A percentile compares a stretch with the other conserved stretches of the same genome.
These are phyloP conservation scores for Suillus spraguei DNA, from an alignment of 768 basidiomycete genomes.

Conservation along the genomic window DNA sequence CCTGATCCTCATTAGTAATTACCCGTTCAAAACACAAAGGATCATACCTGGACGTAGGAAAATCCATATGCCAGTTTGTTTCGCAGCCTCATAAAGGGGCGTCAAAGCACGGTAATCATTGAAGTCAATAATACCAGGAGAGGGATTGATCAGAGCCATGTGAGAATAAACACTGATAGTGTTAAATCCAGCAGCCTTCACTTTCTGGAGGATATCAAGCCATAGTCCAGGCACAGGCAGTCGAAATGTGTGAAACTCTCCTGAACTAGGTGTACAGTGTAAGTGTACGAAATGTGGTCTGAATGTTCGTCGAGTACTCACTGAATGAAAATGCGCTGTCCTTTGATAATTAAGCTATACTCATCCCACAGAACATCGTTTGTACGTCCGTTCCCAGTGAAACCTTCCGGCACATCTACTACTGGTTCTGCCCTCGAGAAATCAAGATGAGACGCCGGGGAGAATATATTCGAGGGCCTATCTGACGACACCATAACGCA, in stretches of 20 bases:
- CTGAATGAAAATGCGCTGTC: slow-evolving; percentile 75
- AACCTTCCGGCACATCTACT: background rate
- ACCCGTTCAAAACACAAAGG: slow-evolving; percentile 15
- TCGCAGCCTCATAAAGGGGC: slow-evolving; percentile 75
- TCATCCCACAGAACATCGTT: slow-evolving; percentile 59
- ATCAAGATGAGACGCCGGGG: slow-evolving; percentile 3
- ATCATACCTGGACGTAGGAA: slow-evolving; percentile 72
- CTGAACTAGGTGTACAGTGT: slow-evolving; percentile 51
- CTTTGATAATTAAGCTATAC: slow-evolving; percentile 69
- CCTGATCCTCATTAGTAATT: slow-evolving; percentile 42
- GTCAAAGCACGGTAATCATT: slow-evolving; percentile 53
- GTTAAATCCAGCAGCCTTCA: slow-evolving; percentile 75
- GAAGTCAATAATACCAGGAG: slow-evolving; percentile 52
- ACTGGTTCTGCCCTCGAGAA: slow-evolving; percentile 8
- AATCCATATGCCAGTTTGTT: slow-evolving; percentile 74
- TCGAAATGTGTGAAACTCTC: slow-evolving; percentile 8
- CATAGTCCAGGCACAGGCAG: slow-evolving; percentile 54
- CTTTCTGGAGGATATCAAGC: slow-evolving; percentile 68
- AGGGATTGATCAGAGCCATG: slow-evolving; percentile 68
- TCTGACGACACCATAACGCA: slow-evolving; percentile 21
- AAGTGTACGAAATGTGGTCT: background rate
- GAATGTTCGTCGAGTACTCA: slow-evolving; percentile 36
- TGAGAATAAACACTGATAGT: slow-evolving; percentile 78
- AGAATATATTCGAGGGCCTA: slow-evolving; percentile 6
- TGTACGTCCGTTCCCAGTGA: slow-evolving; percentile 37